A percentile compares a stretch with the other conserved stretches of the same genome.
Evolutionary conservation across 2,329 filamentous ascomycete genomes (phyloP).

Genomic region (Nemania sp.): DNA sequence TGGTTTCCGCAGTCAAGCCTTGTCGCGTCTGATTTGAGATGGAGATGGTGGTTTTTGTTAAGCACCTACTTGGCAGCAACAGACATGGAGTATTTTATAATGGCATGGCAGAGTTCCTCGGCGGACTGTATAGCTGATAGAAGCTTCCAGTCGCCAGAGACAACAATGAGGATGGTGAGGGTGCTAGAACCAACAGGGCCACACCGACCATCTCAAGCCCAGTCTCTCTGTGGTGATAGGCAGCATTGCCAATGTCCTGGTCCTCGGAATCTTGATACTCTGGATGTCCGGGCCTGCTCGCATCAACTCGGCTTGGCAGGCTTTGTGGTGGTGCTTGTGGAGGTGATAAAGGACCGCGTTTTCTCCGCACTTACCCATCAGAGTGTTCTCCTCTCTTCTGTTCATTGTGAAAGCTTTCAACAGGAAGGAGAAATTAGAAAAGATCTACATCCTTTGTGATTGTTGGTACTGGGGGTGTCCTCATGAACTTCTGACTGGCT

Average conservation of each 20-base stretch:
- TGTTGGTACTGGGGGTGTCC: not conserved
- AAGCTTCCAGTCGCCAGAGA: no score
- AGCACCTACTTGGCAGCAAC: no score
- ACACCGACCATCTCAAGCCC: not conserved
- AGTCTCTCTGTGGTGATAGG: no score
- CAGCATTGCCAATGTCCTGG: not conserved
- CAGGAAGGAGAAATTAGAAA: not conserved
- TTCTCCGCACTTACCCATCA: conserved; percentile 36
- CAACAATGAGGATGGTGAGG: no score
- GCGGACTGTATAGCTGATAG: no score
- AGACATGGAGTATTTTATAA: no score
- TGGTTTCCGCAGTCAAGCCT: not conserved
- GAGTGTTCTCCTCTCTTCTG: conserved; percentile 34
- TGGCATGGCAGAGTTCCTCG: no score
- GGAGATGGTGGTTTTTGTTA: not conserved
- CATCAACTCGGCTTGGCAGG: not conserved
- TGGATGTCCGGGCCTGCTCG: not conserved
- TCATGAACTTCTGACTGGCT: not conserved
- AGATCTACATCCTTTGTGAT: not conserved
- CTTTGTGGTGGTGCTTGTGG: not conserved
- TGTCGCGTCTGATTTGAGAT: not conserved
- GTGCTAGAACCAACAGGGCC: no score
- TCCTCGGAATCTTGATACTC: not conserved
- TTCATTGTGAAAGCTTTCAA: conserved; percentile 31
- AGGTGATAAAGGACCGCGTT: not conserved